Evolutionary conservation across 768 basidiomycete species (phyloP).

Genomic region (Hortiboletus campestris): DNA sequence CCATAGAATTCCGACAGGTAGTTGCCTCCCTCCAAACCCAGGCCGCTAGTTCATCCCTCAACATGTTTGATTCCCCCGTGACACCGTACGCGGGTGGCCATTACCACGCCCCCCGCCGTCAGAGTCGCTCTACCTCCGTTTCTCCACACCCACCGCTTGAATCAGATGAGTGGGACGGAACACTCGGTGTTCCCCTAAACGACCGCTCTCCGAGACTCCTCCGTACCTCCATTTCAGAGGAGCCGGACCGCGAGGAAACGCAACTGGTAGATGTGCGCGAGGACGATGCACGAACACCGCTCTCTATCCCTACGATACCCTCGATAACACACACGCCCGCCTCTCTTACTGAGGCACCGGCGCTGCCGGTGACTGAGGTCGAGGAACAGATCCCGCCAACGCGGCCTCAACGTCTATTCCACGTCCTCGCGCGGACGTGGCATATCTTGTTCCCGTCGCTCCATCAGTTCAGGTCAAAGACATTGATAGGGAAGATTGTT

Average conservation of each 20-base stretch:
- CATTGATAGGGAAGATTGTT: slow-evolving; percentile 66
- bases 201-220: slow-evolving; percentile 44
- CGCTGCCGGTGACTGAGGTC: slow-evolving; percentile 38
- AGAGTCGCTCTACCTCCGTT: slow-evolving; percentile 30
- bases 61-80: slow-evolving; percentile 61
- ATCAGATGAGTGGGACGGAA: slow-evolving; percentile 49
- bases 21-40: slow-evolving; percentile 77
- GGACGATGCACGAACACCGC: slow-evolving; percentile 17
- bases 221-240: slow-evolving; percentile 27
- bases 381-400: slow-evolving; percentile 43
- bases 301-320: slow-evolving; percentile 42
- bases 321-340: slow-evolving; percentile 57
- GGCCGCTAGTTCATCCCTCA: slow-evolving; percentile 56
- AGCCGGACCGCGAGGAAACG: slow-evolving; percentile 9
- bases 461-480: slow-evolving; percentile 68
- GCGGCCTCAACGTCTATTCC: slow-evolving; percentile 36
- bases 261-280: slow-evolving; percentile 5
- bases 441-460: slow-evolving; percentile 86
- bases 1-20: slow-evolving; percentile 93
- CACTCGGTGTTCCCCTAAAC: slow-evolving; percentile 49
- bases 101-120: slow-evolving; percentile 48
- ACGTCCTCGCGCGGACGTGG: slow-evolving; percentile 40
- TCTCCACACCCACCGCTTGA: slow-evolving; percentile 32
- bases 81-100: slow-evolving; percentile 78
- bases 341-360: slow-evolving; percentile 39